These are phyloP conservation scores for Pythium vanterpoolii DNA, from an alignment of 352 stramenopile genomes.

Conservation along the genomic window DNA sequence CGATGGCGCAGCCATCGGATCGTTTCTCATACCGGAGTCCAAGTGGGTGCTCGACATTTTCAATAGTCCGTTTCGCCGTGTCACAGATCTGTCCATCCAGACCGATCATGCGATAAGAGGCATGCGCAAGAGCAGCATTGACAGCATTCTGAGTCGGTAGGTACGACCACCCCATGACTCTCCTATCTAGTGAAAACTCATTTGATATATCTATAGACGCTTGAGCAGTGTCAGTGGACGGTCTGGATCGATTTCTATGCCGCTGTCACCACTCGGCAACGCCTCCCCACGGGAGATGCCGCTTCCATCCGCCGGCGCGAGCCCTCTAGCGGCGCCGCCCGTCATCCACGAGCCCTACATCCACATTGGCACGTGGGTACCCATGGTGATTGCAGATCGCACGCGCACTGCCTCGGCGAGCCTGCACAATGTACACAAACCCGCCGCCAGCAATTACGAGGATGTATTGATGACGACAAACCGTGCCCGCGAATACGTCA, in stretches of 20 bases:
- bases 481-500: conserved; percentile 63
- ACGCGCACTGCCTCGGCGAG: neutral
- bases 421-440: conserved; percentile 35
- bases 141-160: conserved; percentile 17
- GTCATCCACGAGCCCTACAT: conserved; percentile 66
- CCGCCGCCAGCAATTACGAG: conserved; percentile 41
- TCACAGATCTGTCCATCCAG: conserved; percentile 49
- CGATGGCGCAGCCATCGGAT: conserved; percentile 12
- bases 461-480: conserved; percentile 64
- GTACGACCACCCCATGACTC: neutral
- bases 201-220: neutral
- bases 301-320: neutral
- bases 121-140: conserved; percentile 35
- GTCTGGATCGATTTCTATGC: conserved; percentile 5
- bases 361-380: conserved; percentile 76
- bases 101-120: conserved; percentile 53
- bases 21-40: conserved; percentile 35
- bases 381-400: conserved; percentile 53
- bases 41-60: conserved; percentile 84
- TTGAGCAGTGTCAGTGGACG: conserved; percentile 2
- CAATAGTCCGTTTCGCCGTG: conserved; percentile 42
- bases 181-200: neutral
- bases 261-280: conserved; percentile 23
- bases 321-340: neutral
- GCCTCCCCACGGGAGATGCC: neutral